A percentile compares a stretch with the other conserved stretches of the same genome.
Conservation (phyloP, 2,329 filamentous ascomycete species). For the Botrytis fragariae region DNA sequence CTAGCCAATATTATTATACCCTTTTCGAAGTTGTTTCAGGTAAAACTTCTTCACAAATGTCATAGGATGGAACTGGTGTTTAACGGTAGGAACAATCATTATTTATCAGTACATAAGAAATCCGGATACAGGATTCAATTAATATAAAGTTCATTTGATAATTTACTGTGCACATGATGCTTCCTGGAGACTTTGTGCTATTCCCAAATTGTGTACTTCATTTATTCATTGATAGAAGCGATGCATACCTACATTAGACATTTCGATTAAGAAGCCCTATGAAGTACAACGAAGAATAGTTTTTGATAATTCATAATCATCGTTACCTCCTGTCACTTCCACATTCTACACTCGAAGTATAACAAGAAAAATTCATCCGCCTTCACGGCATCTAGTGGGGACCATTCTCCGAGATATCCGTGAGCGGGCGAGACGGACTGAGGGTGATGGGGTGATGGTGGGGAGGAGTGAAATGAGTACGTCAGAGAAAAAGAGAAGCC, state of each 20-base stretch:
- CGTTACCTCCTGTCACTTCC: background rate
- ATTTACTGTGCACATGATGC: background rate
- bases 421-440: background rate
- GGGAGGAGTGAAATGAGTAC: background rate
- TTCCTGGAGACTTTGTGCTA: background rate
- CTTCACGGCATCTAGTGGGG: background rate
- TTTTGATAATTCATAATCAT: background rate
- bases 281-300: background rate
- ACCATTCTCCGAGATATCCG: background rate
- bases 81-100: background rate
- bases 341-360: background rate
- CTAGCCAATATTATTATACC: conserved; percentile 12
- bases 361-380: background rate
- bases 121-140: background rate
- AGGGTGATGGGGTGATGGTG: background rate
- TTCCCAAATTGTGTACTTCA: background rate
- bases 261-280: background rate
- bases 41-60: conserved; percentile 3
- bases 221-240: background rate
- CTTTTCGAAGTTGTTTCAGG: conserved; percentile 3
- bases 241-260: background rate
- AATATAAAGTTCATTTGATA: background rate
- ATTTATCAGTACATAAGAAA: background rate
- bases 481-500: background rate
- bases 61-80: background rate